Conservation (phyloP, 2,329 filamentous ascomycete species). For the Rhinocladiella similis region DNA sequence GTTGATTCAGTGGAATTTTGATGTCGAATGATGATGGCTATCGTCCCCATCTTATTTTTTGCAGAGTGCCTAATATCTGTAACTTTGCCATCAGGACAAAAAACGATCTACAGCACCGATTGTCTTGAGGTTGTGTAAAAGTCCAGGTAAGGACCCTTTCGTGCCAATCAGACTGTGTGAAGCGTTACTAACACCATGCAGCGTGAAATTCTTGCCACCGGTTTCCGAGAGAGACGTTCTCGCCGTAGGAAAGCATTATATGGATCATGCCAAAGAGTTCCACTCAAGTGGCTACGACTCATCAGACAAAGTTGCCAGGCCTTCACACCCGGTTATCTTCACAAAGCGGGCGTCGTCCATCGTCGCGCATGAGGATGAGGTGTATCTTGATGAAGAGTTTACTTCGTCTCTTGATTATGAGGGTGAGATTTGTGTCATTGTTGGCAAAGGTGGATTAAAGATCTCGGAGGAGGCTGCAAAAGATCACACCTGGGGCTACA, state of each 20-base stretch:
- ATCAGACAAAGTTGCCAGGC: conserved; percentile 1
- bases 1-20: no score
- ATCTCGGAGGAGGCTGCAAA: conserved; percentile 48
- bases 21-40: no score
- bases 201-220: conserved; percentile 40
- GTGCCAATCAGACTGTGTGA: conserved; percentile 29
- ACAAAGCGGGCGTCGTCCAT: conserved; percentile 46
- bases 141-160: background rate
- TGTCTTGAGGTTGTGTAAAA: conserved; percentile 29
- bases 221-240: conserved; percentile 25
- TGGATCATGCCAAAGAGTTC: conserved; percentile 59
- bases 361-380: conserved; percentile 48
- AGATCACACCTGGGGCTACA: conserved; percentile 58
- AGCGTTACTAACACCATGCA: background rate
- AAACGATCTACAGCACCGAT: no score
- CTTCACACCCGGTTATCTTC: conserved; percentile 39
- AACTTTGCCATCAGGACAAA: no score
- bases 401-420: conserved; percentile 56
- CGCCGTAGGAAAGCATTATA: conserved; percentile 50
- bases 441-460: conserved; percentile 51
- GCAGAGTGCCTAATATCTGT: no score
- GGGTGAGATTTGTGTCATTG: conserved; percentile 57
- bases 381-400: conserved; percentile 49
- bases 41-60: no score
- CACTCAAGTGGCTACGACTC: conserved; percentile 54